A percentile compares a stretch with the other conserved stretches of the same genome.
phyloP scores from a whole-genome alignment of 257 asterid species.

The Salvia hispanica region DNA sequence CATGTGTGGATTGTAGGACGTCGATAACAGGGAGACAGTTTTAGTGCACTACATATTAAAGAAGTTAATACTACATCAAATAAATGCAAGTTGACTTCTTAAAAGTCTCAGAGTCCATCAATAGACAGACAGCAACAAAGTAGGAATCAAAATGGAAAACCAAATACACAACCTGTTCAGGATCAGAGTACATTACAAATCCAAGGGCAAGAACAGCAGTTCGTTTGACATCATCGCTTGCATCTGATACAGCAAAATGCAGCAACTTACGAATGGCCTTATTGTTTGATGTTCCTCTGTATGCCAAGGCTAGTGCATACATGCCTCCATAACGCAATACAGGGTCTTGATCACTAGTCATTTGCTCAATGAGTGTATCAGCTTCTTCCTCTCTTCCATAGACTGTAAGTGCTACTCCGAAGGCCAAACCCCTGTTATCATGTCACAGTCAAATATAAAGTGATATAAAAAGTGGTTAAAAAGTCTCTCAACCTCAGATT shows the following conservation, averaged over 20 bases:
- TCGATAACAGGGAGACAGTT: conserved; percentile 80
- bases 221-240: conserved; percentile 90
- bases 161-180: conserved; percentile 69
- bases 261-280: conserved; percentile 92
- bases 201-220: conserved; percentile 99
- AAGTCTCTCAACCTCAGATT: conserved; percentile 58
- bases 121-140: conserved; percentile 7
- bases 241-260: conserved; percentile 98
- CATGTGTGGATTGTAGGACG: conserved; percentile 96
- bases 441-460: conserved; percentile 23
- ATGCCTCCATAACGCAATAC: conserved; percentile 96
- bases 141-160: neutral
- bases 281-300: conserved; percentile 91
- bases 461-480: neutral
- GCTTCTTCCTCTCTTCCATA: conserved; percentile 99
- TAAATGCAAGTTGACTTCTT: conserved; percentile 3
- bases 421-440: conserved; percentile 77
- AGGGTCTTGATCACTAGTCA: conserved; percentile 99
- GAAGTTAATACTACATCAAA: conserved; percentile 24
- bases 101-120: neutral
- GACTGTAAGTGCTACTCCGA: conserved; percentile 93
- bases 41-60: conserved; percentile 69
- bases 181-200: conserved; percentile 86
- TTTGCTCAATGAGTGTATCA: conserved; percentile 84
- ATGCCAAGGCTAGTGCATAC: conserved; percentile 98